Evolutionary conservation across 2,329 filamentous ascomycete species (phyloP).

Genomic region (Alternaria incomplexa): DNA sequence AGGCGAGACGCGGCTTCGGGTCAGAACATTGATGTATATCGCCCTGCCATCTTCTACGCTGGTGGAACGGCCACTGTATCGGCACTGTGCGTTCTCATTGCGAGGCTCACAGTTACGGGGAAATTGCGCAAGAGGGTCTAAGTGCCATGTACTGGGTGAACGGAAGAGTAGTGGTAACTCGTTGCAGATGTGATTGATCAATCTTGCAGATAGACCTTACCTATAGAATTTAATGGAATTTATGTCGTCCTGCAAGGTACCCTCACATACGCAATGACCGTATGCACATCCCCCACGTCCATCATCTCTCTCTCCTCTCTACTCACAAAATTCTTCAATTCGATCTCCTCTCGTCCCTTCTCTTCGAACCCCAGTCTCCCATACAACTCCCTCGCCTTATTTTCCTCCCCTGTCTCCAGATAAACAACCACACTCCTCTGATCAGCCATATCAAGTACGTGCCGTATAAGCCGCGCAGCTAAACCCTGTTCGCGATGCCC

Average conservation of each 20-base stretch:
- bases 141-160: not conserved
- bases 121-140: constrained; percentile 27
- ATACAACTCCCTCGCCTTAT: constrained; percentile 31
- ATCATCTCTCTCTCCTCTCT: not conserved
- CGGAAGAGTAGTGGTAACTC: not conserved
- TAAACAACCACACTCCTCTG: constrained; percentile 25
- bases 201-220: not conserved
- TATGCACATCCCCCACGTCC: not conserved
- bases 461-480: constrained; percentile 26
- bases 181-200: not conserved
- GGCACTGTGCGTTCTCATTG: constrained; percentile 27
- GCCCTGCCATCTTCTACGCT: constrained; percentile 41
- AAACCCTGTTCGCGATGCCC: constrained; percentile 30
- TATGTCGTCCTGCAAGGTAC: not conserved
- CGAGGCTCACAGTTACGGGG: constrained; percentile 27
- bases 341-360: constrained; percentile 18
- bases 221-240: not conserved
- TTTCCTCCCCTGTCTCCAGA: constrained; percentile 35
- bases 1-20: constrained; percentile 3
- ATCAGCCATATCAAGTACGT: constrained; percentile 24
- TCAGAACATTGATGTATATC: constrained; percentile 29
- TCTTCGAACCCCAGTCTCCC: constrained; percentile 35
- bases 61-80: constrained; percentile 31
- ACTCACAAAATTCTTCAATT: constrained; percentile 6
- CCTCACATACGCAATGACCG: not conserved